A percentile compares a stretch with the other conserved stretches of the same genome.
phyloP scores from a whole-genome alignment of 352 stramenopile genomes.

The Phytophthora pinifolia region DNA sequence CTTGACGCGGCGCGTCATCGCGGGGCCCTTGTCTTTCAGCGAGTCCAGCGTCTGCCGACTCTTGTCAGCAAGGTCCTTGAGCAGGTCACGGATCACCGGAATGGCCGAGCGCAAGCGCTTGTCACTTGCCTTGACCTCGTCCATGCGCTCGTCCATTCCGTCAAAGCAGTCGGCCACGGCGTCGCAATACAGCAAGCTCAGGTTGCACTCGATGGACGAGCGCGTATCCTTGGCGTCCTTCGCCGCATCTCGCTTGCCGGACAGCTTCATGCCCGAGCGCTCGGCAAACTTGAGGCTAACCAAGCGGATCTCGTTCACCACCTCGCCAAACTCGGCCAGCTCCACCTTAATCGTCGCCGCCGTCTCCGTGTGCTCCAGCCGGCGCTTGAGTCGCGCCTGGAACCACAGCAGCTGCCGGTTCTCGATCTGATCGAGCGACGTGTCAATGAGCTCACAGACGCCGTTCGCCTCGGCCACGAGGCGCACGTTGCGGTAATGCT shows the following conservation, averaged over 20 bases:
- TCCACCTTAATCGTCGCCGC: constrained; percentile 88
- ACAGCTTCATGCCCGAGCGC: constrained; percentile 85
- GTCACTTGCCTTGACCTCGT: constrained; percentile 80
- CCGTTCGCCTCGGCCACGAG: constrained; percentile 82
- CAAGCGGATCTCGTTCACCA: constrained; percentile 84
- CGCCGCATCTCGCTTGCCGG: constrained; percentile 73
- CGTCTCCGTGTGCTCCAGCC: constrained; percentile 69
- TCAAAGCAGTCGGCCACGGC: constrained; percentile 71
- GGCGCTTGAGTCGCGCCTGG: constrained; percentile 71
- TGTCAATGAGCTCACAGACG: constrained; percentile 73
- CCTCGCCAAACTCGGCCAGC: constrained; percentile 72
- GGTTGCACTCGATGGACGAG: constrained; percentile 70
- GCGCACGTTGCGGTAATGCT: constrained; percentile 87
- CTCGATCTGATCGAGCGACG: constrained; percentile 76
- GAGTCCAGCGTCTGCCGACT: constrained; percentile 49
- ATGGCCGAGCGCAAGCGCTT: constrained; percentile 78
- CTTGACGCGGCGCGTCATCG: constrained; percentile 62
- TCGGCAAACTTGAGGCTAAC: constrained; percentile 80
- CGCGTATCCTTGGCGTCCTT: constrained; percentile 73
- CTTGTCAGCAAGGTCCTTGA: constrained; percentile 70
- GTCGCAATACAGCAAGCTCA: constrained; percentile 66
- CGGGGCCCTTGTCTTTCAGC: constrained; percentile 70
- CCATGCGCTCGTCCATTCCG: constrained; percentile 81
- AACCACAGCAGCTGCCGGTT: constrained; percentile 74
- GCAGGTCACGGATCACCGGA: constrained; percentile 51